A percentile compares a stretch with the other conserved stretches of the same genome.
These are phyloP conservation scores for Isatis tinctoria DNA, from an alignment of 345 rosid species.

Conservation along the genomic window DNA sequence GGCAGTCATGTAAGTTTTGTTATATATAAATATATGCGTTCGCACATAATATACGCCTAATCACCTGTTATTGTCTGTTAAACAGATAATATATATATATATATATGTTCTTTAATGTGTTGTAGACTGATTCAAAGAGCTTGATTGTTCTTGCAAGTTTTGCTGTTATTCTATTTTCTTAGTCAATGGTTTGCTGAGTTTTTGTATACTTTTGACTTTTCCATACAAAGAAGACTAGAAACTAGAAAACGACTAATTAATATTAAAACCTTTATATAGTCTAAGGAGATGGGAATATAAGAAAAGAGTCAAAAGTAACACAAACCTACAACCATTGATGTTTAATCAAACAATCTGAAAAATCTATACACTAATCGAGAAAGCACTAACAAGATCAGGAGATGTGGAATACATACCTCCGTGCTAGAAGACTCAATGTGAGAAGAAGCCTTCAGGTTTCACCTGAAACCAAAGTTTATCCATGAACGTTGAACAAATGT, in stretches of 20 bases:
- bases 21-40: background rate
- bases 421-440: background rate
- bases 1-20: constrained; percentile 20
- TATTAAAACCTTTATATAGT: background rate
- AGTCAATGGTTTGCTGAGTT: constrained; percentile 23
- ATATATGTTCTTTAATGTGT: constrained; percentile 13
- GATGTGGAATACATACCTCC: background rate
- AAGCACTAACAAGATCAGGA: background rate
- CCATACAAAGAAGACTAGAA: background rate
- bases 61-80: background rate
- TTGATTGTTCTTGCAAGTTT: constrained; percentile 33
- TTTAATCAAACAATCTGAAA: background rate
- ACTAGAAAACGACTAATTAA: constrained; percentile 12
- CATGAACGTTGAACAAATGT: background rate
- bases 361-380: background rate
- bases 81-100: constrained; percentile 2
- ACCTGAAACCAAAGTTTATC: background rate
- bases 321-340: background rate
- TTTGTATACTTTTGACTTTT: constrained; percentile 14
- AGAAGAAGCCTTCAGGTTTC: background rate
- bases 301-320: background rate
- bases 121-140: constrained; percentile 23
- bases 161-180: constrained; percentile 13
- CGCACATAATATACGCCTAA: constrained; percentile 13
- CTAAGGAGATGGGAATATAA: background rate